Conservation (phyloP, 352 stramenopile species). For the Phytophthora palmivora region DNA sequence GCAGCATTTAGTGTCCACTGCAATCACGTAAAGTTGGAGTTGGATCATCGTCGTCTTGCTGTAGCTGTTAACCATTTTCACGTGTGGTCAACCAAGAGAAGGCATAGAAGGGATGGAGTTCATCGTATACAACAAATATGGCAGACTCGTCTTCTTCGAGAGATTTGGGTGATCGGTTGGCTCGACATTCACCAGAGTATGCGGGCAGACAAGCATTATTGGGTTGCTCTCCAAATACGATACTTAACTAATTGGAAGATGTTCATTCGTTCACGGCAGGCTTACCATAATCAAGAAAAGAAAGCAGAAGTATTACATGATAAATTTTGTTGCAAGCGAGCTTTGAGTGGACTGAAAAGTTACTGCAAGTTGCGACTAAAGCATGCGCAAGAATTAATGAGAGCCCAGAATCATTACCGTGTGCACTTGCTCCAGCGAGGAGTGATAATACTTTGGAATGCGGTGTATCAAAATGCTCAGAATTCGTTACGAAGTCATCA, state of each 20-base stretch:
- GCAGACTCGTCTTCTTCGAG: constrained; percentile 24
- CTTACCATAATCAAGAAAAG: constrained; percentile 5
- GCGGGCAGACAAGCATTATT: constrained; percentile 4
- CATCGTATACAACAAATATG: constrained; percentile 11
- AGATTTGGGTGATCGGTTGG: constrained; percentile 28
- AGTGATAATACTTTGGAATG: constrained; percentile 24
- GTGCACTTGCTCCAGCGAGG: constrained; percentile 31
- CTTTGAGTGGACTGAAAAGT: constrained; percentile 25
- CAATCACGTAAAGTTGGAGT: background rate
- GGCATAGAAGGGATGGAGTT: constrained; percentile 10
- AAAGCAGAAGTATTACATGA: constrained; percentile 12
- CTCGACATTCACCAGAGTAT: constrained; percentile 20
- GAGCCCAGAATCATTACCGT: constrained; percentile 22
- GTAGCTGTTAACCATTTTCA: constrained; percentile 15
- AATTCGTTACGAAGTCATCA: constrained; percentile 23
- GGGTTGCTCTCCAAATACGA: background rate
- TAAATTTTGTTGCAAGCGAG: constrained; percentile 15
- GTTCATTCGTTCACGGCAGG: constrained; percentile 7
- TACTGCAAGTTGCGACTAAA: constrained; percentile 13
- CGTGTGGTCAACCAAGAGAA: constrained; percentile 12
- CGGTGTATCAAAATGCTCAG: constrained; percentile 34
- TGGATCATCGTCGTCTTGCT: constrained; percentile 18
- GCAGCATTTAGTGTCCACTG: background rate
- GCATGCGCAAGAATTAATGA: constrained; percentile 1
- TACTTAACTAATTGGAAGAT: constrained; percentile 27